These are phyloP conservation scores for Trichoderma atrobrunneum DNA, from an alignment of 2,329 filamentous ascomycete species.

Conservation along the genomic window DNA sequence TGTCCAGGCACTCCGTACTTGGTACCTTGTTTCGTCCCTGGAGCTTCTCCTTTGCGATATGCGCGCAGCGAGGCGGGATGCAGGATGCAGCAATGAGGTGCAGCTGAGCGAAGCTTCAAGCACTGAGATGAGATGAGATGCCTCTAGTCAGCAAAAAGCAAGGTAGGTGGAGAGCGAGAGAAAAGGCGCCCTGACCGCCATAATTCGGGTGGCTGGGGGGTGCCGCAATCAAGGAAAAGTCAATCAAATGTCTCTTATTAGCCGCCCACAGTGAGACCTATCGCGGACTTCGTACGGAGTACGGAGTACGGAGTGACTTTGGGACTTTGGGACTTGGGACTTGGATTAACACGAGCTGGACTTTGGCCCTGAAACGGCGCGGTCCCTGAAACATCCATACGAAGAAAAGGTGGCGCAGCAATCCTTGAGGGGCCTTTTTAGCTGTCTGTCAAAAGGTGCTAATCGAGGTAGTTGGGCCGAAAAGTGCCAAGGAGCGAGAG, in stretches of 20 bases:
- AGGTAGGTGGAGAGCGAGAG: not conserved
- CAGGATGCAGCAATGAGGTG: slow-evolving; percentile 19
- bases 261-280: not conserved
- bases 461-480: not conserved
- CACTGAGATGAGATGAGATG: not conserved
- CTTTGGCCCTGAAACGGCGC: not conserved
- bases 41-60: slow-evolving; percentile 6
- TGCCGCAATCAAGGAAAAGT: not conserved
- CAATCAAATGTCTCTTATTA: not conserved
- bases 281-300: not conserved
- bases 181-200: slow-evolving; percentile 24
- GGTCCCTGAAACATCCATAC: slow-evolving; percentile 8
- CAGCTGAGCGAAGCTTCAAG: slow-evolving; percentile 8
- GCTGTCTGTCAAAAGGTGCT: not conserved
- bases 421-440: not conserved
- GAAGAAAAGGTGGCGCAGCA: slow-evolving; percentile 8
- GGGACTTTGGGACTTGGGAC: not conserved
- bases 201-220: slow-evolving; percentile 33
- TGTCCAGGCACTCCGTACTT: not conserved
- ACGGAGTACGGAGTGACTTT: not conserved
- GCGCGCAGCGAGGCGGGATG: slow-evolving; percentile 8
- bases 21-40: not conserved
- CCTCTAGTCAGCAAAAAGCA: not conserved
- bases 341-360: not conserved
- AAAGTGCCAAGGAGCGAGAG: not conserved